phyloP scores from a whole-genome alignment of 768 basidiomycete species.

The Xanthoconium purpureum region DNA sequence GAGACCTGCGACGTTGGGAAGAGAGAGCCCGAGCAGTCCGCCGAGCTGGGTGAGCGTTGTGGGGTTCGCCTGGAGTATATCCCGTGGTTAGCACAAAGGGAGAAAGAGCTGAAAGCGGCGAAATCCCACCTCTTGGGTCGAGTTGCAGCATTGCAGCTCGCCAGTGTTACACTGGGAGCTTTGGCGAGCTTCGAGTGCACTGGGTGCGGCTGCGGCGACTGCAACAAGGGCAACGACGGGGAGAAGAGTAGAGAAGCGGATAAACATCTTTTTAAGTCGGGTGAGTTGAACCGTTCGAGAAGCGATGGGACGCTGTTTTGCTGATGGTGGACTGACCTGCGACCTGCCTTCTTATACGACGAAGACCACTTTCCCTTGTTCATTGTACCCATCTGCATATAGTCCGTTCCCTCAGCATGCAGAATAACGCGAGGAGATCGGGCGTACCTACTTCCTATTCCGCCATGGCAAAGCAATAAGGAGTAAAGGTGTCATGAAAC shows the following conservation, averaged over 20 bases:
- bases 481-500: background rate
- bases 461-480: background rate
- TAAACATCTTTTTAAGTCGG: constrained; percentile 3
- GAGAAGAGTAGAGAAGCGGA: constrained; percentile 3
- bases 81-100: background rate
- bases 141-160: constrained; percentile 4
- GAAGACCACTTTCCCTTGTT: too few species aligned
- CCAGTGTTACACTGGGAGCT: too few species aligned
- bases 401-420: background rate
- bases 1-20: background rate
- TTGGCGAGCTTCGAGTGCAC: too few species aligned
- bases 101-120: too few species aligned
- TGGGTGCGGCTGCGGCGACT: background rate
- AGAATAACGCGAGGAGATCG: background rate
- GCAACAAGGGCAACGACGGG: constrained; percentile 12
- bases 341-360: constrained; percentile 9
- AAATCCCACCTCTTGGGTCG: background rate
- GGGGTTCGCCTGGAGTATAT: background rate
- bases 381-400: background rate
- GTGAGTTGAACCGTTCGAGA: background rate
- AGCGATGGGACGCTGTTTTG: background rate
- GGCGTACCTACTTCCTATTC: background rate
- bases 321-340: background rate
- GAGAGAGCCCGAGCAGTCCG: background rate
- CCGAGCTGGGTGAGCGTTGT: background rate